Conservation (phyloP, 129 eudicot species). For the Logfia minima region DNA sequence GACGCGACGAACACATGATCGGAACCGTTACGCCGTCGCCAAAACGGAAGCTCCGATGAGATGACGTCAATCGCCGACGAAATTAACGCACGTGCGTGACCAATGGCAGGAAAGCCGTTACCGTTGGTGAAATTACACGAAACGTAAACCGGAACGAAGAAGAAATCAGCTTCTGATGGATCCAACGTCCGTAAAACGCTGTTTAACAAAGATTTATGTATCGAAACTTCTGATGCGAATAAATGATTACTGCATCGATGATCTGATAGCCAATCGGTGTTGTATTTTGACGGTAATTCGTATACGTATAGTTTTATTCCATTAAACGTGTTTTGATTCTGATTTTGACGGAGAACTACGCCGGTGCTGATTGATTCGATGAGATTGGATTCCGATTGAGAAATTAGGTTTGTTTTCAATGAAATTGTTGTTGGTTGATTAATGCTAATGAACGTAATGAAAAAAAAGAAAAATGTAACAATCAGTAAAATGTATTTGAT, state of each 20-base stretch:
- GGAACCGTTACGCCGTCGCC: slow-evolving; percentile 77
- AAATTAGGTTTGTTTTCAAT: slow-evolving; percentile 31
- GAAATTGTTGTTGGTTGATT: slow-evolving; percentile 37
- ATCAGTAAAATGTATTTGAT: slow-evolving; percentile 63
- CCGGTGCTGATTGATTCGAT: not conserved
- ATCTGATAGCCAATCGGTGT: slow-evolving; percentile 57
- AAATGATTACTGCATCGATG: slow-evolving; percentile 63
- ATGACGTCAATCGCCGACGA: slow-evolving; percentile 55
- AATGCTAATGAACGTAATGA: slow-evolving; percentile 39
- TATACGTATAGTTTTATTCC: slow-evolving; percentile 62
- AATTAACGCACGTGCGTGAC: slow-evolving; percentile 69
- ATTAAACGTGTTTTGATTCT: slow-evolving; percentile 19
- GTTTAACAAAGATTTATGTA: slow-evolving; percentile 59
- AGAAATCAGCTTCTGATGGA: slow-evolving; percentile 74
- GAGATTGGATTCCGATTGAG: slow-evolving; percentile 22
- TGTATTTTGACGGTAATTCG: slow-evolving; percentile 70
- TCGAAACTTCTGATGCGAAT: slow-evolving; percentile 82
- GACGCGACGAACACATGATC: slow-evolving; percentile 93
- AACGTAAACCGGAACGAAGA: slow-evolving; percentile 89
- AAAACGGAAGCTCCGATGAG: slow-evolving; percentile 58
- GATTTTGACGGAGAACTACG: slow-evolving; percentile 19
- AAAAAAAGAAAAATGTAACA: slow-evolving; percentile 35
- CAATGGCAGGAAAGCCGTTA: slow-evolving; percentile 81
- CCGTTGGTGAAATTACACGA: slow-evolving; percentile 78
- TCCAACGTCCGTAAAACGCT: slow-evolving; percentile 62